Base-by-base conservation (phyloP, 106 monocot species). In the Acorus calamus region DNA sequence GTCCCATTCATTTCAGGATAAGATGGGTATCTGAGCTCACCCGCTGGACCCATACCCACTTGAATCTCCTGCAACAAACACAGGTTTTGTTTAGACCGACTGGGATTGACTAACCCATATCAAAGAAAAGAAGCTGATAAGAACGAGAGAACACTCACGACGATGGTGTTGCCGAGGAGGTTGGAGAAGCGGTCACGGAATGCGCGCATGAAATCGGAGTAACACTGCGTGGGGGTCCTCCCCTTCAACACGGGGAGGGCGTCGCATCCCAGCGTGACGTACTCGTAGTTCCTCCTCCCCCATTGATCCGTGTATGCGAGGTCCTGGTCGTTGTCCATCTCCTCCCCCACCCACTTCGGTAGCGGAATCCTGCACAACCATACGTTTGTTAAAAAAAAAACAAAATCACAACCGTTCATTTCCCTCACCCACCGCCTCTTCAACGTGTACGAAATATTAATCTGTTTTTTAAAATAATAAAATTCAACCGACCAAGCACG, bases 41-140 rank as follows among this genome's bases (percentile, higher is more conserved):
- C 93, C 8, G 93, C 89, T 0, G 93, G 93, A 3, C 93, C 93
- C 93, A 94, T 86, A 3, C 93, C 93, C 4, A 89, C 93, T 62
- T 94, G 93, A 28, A 94, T 84, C 71, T 94, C 93, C 80, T 87
- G 72, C 10, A 60, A 56, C 48, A 2, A 57, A 14, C 14, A 42
- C n/a, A 14, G 6, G 6, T 7, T 42, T n/a, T 3, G 14, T 41
- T 46, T 53, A 62, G 44, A 10, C 2, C 9, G 46, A 45, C 3
- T 6, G 41, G 14, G 11, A 52, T 4, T 6, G 11, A 4, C 0
- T 8, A 10, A 14, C 6, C 9, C n/a, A 6, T 44, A 3, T 3
- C 2, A 47, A 3, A 45, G 4, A 61, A 3, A n/a, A 11, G 10
- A n/a, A 6, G 6, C 9, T 59, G 41, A 14, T 4, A 42, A 50